These are phyloP conservation scores for Knoxdaviesia capensis DNA, from an alignment of 2,329 filamentous ascomycete genomes.

Conservation along the genomic window DNA sequence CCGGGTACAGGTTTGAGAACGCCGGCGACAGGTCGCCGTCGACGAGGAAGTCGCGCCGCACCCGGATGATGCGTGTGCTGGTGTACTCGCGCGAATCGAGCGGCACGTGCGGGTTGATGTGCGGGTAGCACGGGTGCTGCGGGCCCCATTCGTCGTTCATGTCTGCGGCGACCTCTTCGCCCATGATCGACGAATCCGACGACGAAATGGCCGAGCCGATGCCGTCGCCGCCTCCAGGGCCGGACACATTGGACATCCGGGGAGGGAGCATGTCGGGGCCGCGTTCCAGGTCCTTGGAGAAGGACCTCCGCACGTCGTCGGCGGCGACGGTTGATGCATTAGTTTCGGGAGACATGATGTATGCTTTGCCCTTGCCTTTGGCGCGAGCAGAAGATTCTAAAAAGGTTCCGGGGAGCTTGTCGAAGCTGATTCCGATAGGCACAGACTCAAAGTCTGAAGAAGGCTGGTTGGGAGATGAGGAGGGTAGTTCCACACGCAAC, in stretches of 20 bases:
- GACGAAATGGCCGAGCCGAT: constrained; percentile 35
- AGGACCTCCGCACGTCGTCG: constrained; percentile 13
- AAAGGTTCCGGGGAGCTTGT: too few relatives aligned
- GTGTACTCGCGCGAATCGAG: constrained; percentile 52
- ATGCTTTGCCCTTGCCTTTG: constrained; percentile 30
- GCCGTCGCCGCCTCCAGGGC: constrained; percentile 18
- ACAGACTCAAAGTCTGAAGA: too few relatives aligned
- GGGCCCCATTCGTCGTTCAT: constrained; percentile 77
- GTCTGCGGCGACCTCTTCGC: constrained; percentile 42
- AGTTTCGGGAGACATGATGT: constrained; percentile 18
- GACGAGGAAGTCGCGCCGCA: constrained; percentile 79
- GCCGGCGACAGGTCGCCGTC: constrained; percentile 79
- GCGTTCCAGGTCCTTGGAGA: constrained; percentile 32
- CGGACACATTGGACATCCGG: constrained; percentile 25
- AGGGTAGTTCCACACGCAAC: too few relatives aligned
- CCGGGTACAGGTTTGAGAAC: constrained; percentile 88
- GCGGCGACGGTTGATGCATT: constrained; percentile 9
- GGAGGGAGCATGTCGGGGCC: constrained; percentile 21
- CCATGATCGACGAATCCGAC: constrained; percentile 39
- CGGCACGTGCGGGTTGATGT: constrained; percentile 80
- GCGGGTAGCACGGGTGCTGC: constrained; percentile 83
- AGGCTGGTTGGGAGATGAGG: too few relatives aligned
- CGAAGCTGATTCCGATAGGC: too few relatives aligned
- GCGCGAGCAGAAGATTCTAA: too few relatives aligned
- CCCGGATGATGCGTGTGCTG: constrained; percentile 74